These are phyloP conservation scores for Hericium coralloides DNA, from an alignment of 768 basidiomycete genomes.

Conservation along the genomic window DNA sequence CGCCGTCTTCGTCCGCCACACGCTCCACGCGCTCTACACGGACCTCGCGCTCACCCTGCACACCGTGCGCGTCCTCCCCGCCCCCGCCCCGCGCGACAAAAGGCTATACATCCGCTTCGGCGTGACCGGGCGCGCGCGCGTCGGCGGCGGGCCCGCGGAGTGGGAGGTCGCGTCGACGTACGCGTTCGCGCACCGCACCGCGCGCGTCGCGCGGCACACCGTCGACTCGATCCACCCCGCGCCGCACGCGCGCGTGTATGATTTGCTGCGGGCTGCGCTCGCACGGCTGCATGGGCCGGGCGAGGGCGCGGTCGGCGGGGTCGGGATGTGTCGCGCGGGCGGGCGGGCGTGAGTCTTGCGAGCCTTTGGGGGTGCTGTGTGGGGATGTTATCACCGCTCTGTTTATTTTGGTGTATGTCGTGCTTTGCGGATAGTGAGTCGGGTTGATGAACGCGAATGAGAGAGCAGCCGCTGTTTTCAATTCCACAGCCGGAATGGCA, in stretches of 20 bases:
- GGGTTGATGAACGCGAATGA: no score
- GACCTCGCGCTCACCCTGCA: slow-evolving; percentile 50
- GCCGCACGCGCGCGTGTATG: slow-evolving; percentile 63
- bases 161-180: slow-evolving; percentile 79
- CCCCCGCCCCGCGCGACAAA: slow-evolving; percentile 10
- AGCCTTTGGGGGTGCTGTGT: no score
- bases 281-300: slow-evolving; percentile 1
- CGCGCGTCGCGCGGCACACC: slow-evolving; percentile 53
- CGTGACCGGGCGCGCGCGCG: slow-evolving; percentile 51
- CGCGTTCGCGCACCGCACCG: slow-evolving; percentile 57
- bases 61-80: slow-evolving; percentile 31
- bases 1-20: slow-evolving; percentile 59
- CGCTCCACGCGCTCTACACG: slow-evolving; percentile 67
- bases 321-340: background rate
- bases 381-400: no score
- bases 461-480: no score
- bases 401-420: no score
- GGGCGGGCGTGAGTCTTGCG: background rate
- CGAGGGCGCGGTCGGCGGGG: background rate
- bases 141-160: slow-evolving; percentile 52
- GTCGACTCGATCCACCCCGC: slow-evolving; percentile 74
- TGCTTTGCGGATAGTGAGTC: no score
- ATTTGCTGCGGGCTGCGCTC: slow-evolving; percentile 38
- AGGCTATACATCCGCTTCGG: slow-evolving; percentile 43
- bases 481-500: no score